A percentile compares a stretch with the other conserved stretches of the same genome.
These are phyloP conservation scores for Themeda triandra DNA, from an alignment of 176 grass and related monocot genomes.

Conservation along the genomic window DNA sequence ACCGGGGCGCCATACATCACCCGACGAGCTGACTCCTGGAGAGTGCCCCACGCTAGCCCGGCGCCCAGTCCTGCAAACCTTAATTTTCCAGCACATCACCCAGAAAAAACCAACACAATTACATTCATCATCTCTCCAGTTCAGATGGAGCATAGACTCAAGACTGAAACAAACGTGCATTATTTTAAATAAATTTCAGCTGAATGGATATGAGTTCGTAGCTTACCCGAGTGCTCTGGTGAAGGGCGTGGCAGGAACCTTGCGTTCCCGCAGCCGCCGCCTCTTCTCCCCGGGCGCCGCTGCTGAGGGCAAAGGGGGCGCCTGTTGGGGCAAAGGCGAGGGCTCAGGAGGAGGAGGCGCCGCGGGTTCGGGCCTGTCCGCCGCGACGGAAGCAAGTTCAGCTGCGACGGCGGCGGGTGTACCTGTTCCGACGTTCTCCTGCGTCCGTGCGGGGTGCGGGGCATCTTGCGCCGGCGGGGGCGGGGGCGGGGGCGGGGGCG, in stretches of 20 bases:
- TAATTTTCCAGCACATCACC: conserved; percentile 1
- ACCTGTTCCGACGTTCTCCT: not conserved
- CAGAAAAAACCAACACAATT: conserved; percentile 11
- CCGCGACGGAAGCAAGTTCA: conserved; percentile 7
- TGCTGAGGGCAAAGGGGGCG: not conserved
- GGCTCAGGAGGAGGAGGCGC: not conserved
- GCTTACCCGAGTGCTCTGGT: conserved; percentile 89
- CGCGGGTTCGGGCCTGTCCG: not conserved
- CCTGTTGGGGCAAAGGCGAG: not conserved
- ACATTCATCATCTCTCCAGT: conserved; percentile 1
- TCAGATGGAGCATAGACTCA: not conserved
- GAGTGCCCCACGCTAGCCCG: conserved; percentile 74
- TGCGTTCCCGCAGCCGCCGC: conserved; percentile 68
- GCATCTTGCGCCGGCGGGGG: conserved; percentile 9
- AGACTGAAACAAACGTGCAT: not conserved
- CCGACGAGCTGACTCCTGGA: conserved; percentile 72
- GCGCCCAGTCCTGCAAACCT: conserved; percentile 93
- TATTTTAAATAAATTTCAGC: not conserved
- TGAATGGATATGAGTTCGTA: not conserved
- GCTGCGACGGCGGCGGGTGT: not conserved
- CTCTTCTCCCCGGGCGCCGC: conserved; percentile 46
- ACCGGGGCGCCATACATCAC: conserved; percentile 65
- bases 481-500: not conserved
- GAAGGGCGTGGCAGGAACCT: conserved; percentile 80
- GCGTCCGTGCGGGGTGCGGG: not conserved